Conservation (phyloP, 768 basidiomycete species). For the Kwoniella sp. region DNA sequence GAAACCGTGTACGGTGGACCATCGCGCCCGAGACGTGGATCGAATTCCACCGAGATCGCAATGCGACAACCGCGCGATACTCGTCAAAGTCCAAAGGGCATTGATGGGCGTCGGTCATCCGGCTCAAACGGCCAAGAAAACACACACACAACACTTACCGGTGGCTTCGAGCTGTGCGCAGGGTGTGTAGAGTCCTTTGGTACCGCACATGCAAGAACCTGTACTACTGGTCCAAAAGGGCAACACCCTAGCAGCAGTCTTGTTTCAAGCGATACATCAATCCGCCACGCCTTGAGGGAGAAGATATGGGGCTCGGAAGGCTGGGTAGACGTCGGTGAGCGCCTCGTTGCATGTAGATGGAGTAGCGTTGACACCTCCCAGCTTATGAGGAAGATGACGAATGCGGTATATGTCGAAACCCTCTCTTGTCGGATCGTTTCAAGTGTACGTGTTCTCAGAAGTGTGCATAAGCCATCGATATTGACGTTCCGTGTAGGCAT, state of each 20-base stretch:
- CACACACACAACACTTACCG: neutral
- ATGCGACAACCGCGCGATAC: too few relatives aligned
- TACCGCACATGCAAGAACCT: conserved; percentile 61
- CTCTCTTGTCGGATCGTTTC: conserved; percentile 63
- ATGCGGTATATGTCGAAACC: conserved; percentile 76
- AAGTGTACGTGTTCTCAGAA: conserved; percentile 59
- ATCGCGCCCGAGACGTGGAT: neutral
- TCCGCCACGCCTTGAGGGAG: conserved; percentile 76
- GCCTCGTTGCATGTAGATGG: neutral
- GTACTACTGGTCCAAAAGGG: too few relatives aligned
- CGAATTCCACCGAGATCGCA: neutral
- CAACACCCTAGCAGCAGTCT: too few relatives aligned
- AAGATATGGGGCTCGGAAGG: conserved; percentile 76
- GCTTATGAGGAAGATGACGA: conserved; percentile 70
- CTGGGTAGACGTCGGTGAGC: conserved; percentile 85
- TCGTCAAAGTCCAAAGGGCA: too few relatives aligned
- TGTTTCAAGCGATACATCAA: too few relatives aligned
- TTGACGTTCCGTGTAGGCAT: too few relatives aligned
- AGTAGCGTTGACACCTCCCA: conserved; percentile 24
- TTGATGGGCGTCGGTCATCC: too few relatives aligned
- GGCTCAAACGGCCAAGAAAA: too few relatives aligned
- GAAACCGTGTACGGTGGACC: conserved; percentile 20
- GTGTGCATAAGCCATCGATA: neutral
- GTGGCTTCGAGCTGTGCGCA: conserved; percentile 79
- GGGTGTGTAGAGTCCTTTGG: conserved; percentile 74